These are phyloP conservation scores for Pichia sp. DNA, from an alignment of 1,139 yeast genomes.

Conservation along the genomic window DNA sequence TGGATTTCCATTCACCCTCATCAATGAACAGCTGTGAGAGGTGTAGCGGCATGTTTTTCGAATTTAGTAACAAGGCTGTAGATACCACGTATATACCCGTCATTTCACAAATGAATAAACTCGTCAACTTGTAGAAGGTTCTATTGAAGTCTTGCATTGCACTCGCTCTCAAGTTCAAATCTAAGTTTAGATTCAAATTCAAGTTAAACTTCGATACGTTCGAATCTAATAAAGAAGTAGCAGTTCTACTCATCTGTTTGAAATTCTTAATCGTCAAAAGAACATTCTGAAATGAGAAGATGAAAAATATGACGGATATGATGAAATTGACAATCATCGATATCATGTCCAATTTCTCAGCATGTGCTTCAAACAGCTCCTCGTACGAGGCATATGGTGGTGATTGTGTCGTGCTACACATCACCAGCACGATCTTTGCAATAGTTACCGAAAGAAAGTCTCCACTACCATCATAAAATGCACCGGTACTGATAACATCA, in stretches of 20 bases:
- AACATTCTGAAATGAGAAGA: conserved; percentile 63
- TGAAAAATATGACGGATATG: conserved; percentile 57
- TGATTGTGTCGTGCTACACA: not conserved
- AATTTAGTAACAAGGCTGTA: conserved; percentile 68
- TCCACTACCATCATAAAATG: conserved; percentile 25
- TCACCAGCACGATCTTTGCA: conserved; percentile 36
- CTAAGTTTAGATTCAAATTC: not conserved
- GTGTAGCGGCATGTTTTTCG: conserved; percentile 35
- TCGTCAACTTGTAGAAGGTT: conserved; percentile 6
- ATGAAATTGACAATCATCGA: conserved; percentile 59
- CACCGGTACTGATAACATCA: conserved; percentile 20
- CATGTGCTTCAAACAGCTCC: conserved; percentile 28
- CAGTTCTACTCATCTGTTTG: conserved; percentile 20
- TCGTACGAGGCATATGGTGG: conserved; percentile 5
- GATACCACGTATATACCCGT: conserved; percentile 76
- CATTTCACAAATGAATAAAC: conserved; percentile 47
- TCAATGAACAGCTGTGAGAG: conserved; percentile 5
- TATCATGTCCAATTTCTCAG: conserved; percentile 42
- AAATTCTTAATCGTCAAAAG: conserved; percentile 38
- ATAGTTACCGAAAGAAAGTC: conserved; percentile 65
- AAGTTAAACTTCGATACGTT: not conserved
- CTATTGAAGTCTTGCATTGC: not conserved
- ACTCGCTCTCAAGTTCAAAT: too few relatives aligned
- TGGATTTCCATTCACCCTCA: conserved; percentile 5
- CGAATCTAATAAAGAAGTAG: conserved; percentile 15